A percentile compares a stretch with the other conserved stretches of the same genome.
Evolutionary conservation across 257 asterid genomes (phyloP).

Genomic region (Ajuga chamaepitys): DNA sequence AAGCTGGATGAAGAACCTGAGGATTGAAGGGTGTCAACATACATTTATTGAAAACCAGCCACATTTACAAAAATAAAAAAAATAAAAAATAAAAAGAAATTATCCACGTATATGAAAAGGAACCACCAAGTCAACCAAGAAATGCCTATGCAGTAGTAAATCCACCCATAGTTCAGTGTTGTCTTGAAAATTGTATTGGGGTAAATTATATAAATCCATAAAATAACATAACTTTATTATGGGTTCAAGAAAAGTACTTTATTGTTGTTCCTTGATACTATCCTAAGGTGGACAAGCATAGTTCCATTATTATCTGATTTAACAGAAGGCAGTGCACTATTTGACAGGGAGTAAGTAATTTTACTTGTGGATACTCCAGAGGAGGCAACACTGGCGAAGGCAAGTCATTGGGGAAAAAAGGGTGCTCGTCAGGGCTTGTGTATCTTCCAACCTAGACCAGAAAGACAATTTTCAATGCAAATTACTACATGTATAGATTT

Average conservation of each 20-base stretch:
- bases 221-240: no score
- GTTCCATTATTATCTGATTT: not conserved
- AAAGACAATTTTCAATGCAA: not conserved
- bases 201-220: no score
- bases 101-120: not conserved
- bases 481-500: not conserved
- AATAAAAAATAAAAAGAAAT: no score
- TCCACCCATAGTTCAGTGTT: no score
- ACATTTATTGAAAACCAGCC: not conserved
- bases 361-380: constrained; percentile 66
- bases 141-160: no score
- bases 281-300: not conserved
- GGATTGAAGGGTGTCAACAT: not conserved
- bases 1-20: constrained; percentile 72
- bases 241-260: no score
- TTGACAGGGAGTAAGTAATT: not conserved
- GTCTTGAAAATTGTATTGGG: no score
- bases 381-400: constrained; percentile 76
- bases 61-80: not conserved
- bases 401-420: constrained; percentile 66
- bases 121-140: not conserved
- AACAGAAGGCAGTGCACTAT: not conserved
- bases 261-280: no score
- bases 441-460: constrained; percentile 72
- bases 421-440: constrained; percentile 76